Evolutionary conservation across 2,329 filamentous ascomycete species (phyloP).

Genomic region (Cercospora citrullina): DNA sequence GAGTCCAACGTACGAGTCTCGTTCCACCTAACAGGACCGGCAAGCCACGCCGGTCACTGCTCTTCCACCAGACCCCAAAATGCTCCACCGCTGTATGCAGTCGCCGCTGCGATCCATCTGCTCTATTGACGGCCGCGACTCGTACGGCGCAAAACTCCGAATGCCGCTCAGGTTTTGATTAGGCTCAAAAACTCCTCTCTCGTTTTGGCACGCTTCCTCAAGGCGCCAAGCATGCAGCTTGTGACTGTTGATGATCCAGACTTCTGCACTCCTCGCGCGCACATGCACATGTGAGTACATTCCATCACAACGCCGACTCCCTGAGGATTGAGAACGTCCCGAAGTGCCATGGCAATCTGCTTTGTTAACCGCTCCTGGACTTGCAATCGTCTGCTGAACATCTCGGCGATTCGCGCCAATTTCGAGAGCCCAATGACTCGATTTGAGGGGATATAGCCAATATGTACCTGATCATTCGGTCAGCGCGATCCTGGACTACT

Average conservation of each 20-base stretch:
- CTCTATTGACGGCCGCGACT: background rate
- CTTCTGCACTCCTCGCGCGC: slow-evolving; percentile 98
- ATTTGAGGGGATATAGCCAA: slow-evolving; percentile 91
- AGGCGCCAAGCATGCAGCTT: slow-evolving; percentile 95
- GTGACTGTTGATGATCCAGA: slow-evolving; percentile 84
- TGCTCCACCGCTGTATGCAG: background rate
- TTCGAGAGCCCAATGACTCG: slow-evolving; percentile 95
- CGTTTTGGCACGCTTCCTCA: slow-evolving; percentile 89
- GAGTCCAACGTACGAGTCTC: background rate
- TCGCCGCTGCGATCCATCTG: background rate
- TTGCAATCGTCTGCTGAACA: slow-evolving; percentile 91
- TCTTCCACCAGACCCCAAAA: background rate
- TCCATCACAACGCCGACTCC: slow-evolving; percentile 98
- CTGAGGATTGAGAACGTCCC: slow-evolving; percentile 88
- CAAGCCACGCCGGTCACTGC: background rate
- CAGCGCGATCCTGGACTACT: slow-evolving; percentile 2
- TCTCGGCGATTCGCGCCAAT: slow-evolving; percentile 90
- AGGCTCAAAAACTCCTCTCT: slow-evolving; percentile 87
- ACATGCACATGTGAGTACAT: slow-evolving; percentile 95
- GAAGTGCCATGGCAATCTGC: slow-evolving; percentile 90
- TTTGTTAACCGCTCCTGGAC: slow-evolving; percentile 96
- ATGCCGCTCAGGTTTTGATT: background rate
- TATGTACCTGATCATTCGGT: slow-evolving; percentile 75
- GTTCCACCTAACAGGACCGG: background rate
- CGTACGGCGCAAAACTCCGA: background rate